A percentile compares a stretch with the other conserved stretches of the same genome.
Conservation (phyloP, 202 grass and related monocot species). For the Zoysia matrella region DNA sequence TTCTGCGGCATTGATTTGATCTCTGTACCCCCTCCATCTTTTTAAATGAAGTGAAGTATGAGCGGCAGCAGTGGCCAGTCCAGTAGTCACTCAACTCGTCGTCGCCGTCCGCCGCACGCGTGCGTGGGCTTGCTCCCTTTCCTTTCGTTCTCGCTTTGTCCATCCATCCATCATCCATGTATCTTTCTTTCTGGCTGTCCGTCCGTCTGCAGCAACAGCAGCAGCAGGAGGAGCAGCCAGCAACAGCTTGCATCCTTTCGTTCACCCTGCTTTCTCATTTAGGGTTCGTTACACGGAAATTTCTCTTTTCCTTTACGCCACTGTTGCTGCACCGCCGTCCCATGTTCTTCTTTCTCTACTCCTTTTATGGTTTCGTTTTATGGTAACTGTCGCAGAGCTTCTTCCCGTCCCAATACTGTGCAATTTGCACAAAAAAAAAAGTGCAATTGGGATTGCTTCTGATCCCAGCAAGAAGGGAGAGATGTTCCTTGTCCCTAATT, state of each 20-base stretch:
- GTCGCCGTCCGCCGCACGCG: slow-evolving; percentile 36
- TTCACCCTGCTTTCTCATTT: slow-evolving; percentile 3
- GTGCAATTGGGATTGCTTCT: slow-evolving; percentile 6
- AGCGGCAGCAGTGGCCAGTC: not conserved
- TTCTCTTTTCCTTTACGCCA: slow-evolving; percentile 50
- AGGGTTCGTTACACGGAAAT: slow-evolving; percentile 58
- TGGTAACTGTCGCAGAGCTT: slow-evolving; percentile 36
- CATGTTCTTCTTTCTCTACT: not conserved
- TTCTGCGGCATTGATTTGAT: slow-evolving; percentile 72
- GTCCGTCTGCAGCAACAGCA: not conserved
- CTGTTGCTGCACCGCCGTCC: slow-evolving; percentile 23
- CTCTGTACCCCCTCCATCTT: slow-evolving; percentile 42
- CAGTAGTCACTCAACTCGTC: slow-evolving; percentile 11
- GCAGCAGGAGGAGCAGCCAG: not conserved
- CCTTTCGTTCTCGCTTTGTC: slow-evolving; percentile 44
- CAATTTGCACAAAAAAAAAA: not conserved
- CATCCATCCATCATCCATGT: not conserved
- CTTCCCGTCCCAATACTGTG: slow-evolving; percentile 8
- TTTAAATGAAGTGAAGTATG: slow-evolving; percentile 43
- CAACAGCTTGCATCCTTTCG: slow-evolving; percentile 28
- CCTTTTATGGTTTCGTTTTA: not conserved
- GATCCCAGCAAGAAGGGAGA: not conserved
- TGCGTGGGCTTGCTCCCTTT: slow-evolving; percentile 11
- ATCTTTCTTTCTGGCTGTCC: slow-evolving; percentile 46
- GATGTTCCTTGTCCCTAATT: not conserved